Percentiles rank a stretch among this genome's conserved stretches.
Conservation (phyloP, 2,329 filamentous ascomycete genomes). For the Pseudopithomyces maydicus region DNA sequence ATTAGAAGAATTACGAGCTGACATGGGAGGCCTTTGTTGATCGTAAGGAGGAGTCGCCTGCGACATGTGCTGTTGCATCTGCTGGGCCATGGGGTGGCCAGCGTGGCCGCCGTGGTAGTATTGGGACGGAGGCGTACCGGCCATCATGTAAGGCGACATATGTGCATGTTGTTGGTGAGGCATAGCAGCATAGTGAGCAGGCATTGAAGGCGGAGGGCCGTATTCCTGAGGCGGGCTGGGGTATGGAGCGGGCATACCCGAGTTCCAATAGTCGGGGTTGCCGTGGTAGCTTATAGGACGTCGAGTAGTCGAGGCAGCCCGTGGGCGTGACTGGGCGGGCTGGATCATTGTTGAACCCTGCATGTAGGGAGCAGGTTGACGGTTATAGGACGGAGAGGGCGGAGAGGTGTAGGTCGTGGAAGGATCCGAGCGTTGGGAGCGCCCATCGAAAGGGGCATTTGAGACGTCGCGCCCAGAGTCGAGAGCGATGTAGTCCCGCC, state of each 20-base stretch:
- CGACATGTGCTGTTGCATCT: conserved; percentile 10
- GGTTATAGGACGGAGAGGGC: conserved; percentile 34
- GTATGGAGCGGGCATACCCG: conserved; percentile 28
- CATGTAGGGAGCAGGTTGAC: conserved; percentile 24
- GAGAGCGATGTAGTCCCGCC: conserved; percentile 23
- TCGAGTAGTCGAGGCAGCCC: conserved; percentile 24
- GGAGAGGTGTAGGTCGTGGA: conserved; percentile 28
- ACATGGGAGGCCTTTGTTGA: conserved; percentile 25
- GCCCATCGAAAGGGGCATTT: conserved; percentile 28
- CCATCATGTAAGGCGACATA: conserved; percentile 21
- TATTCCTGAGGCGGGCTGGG: conserved; percentile 29
- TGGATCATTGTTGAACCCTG: conserved; percentile 36
- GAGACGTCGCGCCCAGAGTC: conserved; percentile 38
- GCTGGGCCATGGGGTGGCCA: conserved; percentile 11
- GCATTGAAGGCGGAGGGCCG: conserved; percentile 39
- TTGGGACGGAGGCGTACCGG: conserved; percentile 18
- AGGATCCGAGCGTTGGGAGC: conserved; percentile 39
- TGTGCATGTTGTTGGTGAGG: conserved; percentile 16
- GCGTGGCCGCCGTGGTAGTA: conserved; percentile 20
- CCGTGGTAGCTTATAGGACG: conserved; percentile 42
- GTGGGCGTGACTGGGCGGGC: conserved; percentile 33
- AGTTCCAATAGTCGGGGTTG: conserved; percentile 24
- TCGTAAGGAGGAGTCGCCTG: conserved; percentile 30
- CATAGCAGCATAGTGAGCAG: conserved; percentile 29
- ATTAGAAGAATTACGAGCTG: conserved; percentile 25